Evolutionary conservation across 768 basidiomycete species (phyloP).

Genomic region (Naganishia antarctica): DNA sequence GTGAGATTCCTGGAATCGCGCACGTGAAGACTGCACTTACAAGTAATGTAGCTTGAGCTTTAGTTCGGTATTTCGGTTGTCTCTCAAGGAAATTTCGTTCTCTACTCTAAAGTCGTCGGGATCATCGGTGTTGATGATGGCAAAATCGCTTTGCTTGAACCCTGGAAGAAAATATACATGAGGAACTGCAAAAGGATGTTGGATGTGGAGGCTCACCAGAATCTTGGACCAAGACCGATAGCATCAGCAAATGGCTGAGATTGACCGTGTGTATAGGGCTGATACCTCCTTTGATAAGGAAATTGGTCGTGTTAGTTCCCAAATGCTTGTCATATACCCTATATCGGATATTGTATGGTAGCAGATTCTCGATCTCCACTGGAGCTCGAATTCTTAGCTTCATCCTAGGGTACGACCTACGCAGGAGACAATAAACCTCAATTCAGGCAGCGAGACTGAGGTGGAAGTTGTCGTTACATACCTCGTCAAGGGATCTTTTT

Average conservation of each 20-base stretch:
- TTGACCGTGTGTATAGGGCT: constrained; percentile 97
- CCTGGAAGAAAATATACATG: constrained; percentile 52
- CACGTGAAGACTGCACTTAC: constrained; percentile 54
- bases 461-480: constrained; percentile 44
- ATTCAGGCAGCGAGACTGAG: background rate
- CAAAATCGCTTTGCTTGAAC: constrained; percentile 90
- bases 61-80: constrained; percentile 68
- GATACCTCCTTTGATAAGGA: constrained; percentile 82
- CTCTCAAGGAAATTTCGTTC: constrained; percentile 64
- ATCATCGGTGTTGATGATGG: constrained; percentile 91
- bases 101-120: constrained; percentile 84
- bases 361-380: constrained; percentile 86
- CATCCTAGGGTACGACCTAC: constrained; percentile 76
- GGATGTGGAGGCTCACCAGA: constrained; percentile 58
- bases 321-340: constrained; percentile 95
- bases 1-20: background rate
- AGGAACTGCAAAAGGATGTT: background rate
- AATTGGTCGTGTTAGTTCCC: constrained; percentile 89
- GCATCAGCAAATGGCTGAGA: constrained; percentile 75
- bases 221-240: constrained; percentile 84
- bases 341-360: constrained; percentile 91
- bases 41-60: constrained; percentile 81
- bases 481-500: constrained; percentile 58
- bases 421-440: background rate
- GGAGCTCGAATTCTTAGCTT: constrained; percentile 83